phyloP scores from a whole-genome alignment of 305 asterid genomes.

The Caryopteris hybrid region DNA sequence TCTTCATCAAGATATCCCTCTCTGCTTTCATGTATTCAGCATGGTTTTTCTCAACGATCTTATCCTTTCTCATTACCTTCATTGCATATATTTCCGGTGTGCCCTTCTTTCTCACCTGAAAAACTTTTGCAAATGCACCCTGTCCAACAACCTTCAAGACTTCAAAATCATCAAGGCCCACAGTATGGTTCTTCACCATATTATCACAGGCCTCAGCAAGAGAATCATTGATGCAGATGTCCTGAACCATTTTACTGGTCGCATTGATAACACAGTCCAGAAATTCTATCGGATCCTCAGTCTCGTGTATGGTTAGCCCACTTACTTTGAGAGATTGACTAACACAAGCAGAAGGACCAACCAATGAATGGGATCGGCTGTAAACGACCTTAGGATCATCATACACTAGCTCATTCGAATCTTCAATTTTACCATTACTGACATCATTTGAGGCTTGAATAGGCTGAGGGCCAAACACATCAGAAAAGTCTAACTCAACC shows the following conservation, averaged over 20 bases:
- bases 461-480: slow-evolving; percentile 69
- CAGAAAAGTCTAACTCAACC: slow-evolving; percentile 70
- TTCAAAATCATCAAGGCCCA: slow-evolving; percentile 77
- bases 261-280: slow-evolving; percentile 26
- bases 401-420: slow-evolving; percentile 37
- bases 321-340: slow-evolving; percentile 42
- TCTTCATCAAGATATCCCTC: slow-evolving; percentile 71
- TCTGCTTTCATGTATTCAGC: slow-evolving; percentile 77
- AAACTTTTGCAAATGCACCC: slow-evolving; percentile 93
- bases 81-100: slow-evolving; percentile 78
- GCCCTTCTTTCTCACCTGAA: slow-evolving; percentile 72
- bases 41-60: slow-evolving; percentile 80
- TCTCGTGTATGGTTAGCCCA: slow-evolving; percentile 44
- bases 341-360: slow-evolving; percentile 58
- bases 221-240: slow-evolving; percentile 21
- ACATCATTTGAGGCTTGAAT: slow-evolving; percentile 27
- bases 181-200: slow-evolving; percentile 28
- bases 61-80: slow-evolving; percentile 92
- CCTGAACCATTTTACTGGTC: slow-evolving; percentile 27
- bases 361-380: slow-evolving; percentile 66
- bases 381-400: slow-evolving; percentile 59
- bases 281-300: slow-evolving; percentile 39
- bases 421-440: slow-evolving; percentile 26
- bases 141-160: slow-evolving; percentile 78
- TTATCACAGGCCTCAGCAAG: slow-evolving; percentile 24